phyloP scores from a whole-genome alignment of 306 rosid species.

The Acacia crassicarpa region DNA sequence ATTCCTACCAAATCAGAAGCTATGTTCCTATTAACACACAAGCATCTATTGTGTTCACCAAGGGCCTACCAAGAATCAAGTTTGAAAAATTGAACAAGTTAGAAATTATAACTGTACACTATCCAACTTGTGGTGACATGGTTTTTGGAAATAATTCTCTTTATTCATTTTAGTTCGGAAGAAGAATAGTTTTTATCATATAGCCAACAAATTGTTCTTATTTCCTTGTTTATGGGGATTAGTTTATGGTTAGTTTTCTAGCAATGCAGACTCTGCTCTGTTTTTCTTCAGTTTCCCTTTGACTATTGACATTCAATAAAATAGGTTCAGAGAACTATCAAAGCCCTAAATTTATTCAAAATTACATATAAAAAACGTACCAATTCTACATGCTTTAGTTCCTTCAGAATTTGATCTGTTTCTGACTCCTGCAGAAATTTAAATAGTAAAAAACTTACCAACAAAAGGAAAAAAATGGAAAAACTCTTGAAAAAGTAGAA shows the following conservation, averaged over 20 bases:
- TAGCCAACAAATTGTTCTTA: not conserved
- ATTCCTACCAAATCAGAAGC: not conserved
- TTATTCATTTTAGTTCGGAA: not conserved
- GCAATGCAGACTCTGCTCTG: not conserved
- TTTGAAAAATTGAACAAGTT: not conserved
- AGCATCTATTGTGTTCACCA: not conserved
- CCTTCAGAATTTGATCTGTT: conserved; percentile 69
- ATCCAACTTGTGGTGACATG: not conserved
- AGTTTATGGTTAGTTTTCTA: too few relatives aligned
- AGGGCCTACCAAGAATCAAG: not conserved
- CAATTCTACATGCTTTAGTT: conserved; percentile 79
- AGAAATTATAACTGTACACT: not conserved
- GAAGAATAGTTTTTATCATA: not conserved
- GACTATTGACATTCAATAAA: not conserved
- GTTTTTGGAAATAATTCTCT: not conserved
- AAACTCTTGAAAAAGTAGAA: not conserved
- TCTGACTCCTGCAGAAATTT: conserved; percentile 71
- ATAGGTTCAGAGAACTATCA: not conserved
- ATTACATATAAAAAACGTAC: conserved; percentile 40
- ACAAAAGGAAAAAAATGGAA: not conserved
- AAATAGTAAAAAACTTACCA: not conserved
- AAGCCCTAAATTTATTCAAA: not conserved
- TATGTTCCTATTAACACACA: not conserved
- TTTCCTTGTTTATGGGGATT: not conserved
- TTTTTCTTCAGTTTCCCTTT: not conserved